Base-by-base conservation (phyloP, 2,329 filamentous ascomycete genomes). In the Chaetomium olivaceum region DNA sequence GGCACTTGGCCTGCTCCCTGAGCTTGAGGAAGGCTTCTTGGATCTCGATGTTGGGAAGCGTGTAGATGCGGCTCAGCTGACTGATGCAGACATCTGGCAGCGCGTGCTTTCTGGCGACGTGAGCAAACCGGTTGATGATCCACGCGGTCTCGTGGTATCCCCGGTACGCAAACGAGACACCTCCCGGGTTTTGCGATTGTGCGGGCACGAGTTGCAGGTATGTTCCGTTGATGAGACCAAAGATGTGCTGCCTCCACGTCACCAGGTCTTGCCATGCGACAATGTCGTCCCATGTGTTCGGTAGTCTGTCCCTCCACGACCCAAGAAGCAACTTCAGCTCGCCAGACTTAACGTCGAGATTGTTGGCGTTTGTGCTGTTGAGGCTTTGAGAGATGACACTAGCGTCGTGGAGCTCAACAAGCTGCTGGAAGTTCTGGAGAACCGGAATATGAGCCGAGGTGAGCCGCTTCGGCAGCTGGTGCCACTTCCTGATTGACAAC, bases 201-300 rank as follows among this genome's bases (percentile, higher is more conserved):
- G 87, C 89, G 1, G 93, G 93, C 48, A 98, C 81, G 55, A 99
- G 85, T 62, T 88, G 87, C 12, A 99, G 85, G 74, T 99, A 99
- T 0, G 93, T 97, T 58, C 87, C 88, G 76, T 99, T 99, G 80
- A 99, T 98, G 27, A 99, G 85, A 64, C 93, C 91, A 81, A 99
- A 99, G 67, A 99, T 97, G 77, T 99, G 95, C 76, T 99, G 96
- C 71, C 95, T 89, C 95, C 95, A 99, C 1, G 95, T 99, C n/a
- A 99, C 95, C 50, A 99, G 82, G 75, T 99, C 96, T 77, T 99
- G 95, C 95, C 95, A 99, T 48, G 95, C 92, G 70, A 96, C 97
- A 77, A 99, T 99, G 76, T 99, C 95, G 76, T 99, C 95, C 95
- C 95, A 99, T 3, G 97, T 91, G 74, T 99, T 99, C 1, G 95